phyloP scores from a whole-genome alignment of 1,139 yeast genomes.

The Yamadazyma blattariae region DNA sequence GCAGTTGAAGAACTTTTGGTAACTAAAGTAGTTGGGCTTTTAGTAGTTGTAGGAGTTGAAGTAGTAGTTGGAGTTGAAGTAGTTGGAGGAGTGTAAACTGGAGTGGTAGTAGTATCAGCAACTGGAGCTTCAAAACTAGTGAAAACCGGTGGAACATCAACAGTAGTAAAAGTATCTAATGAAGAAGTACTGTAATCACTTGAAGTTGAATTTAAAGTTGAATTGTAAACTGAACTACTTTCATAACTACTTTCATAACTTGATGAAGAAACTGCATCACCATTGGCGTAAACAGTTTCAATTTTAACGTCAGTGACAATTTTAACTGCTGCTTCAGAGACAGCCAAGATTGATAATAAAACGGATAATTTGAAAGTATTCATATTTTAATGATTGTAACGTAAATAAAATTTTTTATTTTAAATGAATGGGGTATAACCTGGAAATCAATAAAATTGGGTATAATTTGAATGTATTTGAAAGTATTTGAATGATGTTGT shows the following conservation, averaged over 20 bases:
- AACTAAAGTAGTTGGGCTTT: slow-evolving; percentile 13
- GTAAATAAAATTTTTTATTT: too few relatives aligned
- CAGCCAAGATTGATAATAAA: slow-evolving; percentile 15
- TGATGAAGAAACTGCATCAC: slow-evolving; percentile 3
- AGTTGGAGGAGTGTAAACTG: slow-evolving; percentile 4
- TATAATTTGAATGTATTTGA: too few relatives aligned
- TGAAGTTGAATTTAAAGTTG: slow-evolving; percentile 5
- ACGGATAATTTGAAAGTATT: slow-evolving; percentile 17
- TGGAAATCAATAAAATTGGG: too few relatives aligned
- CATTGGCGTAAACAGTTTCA: slow-evolving; percentile 16
- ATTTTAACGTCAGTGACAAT: slow-evolving; percentile 18
- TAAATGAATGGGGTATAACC: too few relatives aligned
- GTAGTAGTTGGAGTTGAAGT: slow-evolving; percentile 1
- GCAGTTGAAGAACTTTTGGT: slow-evolving; percentile 10
- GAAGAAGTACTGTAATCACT: slow-evolving; percentile 2
- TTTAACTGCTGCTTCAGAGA: slow-evolving; percentile 14
- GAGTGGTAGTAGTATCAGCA: slow-evolving; percentile 3
- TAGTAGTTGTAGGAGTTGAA: slow-evolving; percentile 5
- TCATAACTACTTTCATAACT: slow-evolving; percentile 5
- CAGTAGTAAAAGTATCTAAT: background rate
- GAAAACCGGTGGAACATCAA: background rate
- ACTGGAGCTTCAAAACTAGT: slow-evolving; percentile 4
- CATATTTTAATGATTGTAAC: slow-evolving; percentile 13
- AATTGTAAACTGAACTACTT: background rate
- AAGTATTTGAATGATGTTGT: too few relatives aligned